Evolutionary conservation across 2,329 filamentous ascomycete genomes (phyloP).

Genomic region (Pseudomassariella vexata): DNA sequence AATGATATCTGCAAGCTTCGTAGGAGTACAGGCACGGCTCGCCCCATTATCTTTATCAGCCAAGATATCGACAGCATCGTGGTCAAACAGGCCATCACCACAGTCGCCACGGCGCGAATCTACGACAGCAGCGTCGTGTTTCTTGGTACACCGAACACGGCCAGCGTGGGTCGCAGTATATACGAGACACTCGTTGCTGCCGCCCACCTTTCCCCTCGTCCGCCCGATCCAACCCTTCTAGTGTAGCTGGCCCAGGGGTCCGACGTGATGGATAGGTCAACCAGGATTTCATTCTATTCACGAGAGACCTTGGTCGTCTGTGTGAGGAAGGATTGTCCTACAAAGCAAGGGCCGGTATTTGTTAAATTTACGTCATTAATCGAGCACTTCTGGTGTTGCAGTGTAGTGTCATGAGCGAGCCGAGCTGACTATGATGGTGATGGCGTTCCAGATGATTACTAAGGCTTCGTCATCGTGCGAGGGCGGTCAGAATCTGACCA

Average conservation of each 20-base stretch:
- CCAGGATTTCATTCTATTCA: neutral
- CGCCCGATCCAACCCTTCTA: slow-evolving; percentile 16
- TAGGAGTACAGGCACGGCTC: slow-evolving; percentile 13
- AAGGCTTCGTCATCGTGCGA: no score
- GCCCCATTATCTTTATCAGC: slow-evolving; percentile 22
- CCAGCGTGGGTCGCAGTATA: slow-evolving; percentile 19
- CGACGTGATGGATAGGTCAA: slow-evolving; percentile 16
- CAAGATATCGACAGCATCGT: slow-evolving; percentile 24
- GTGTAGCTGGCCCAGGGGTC: slow-evolving; percentile 17
- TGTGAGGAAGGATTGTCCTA: no score
- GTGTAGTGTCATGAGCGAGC: no score
- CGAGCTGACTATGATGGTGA: no score
- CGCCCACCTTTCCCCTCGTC: slow-evolving; percentile 18
- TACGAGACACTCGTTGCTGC: slow-evolving; percentile 21
- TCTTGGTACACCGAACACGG: slow-evolving; percentile 21
- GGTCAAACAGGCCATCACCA: slow-evolving; percentile 23
- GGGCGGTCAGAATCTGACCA: no score
- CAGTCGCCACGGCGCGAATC: slow-evolving; percentile 22
- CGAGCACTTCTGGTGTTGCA: no score
- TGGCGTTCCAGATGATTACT: no score
- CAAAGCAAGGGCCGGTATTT: no score
- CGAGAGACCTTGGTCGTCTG: no score
- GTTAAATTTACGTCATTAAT: no score
- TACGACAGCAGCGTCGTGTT: slow-evolving; percentile 24
- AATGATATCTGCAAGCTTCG: slow-evolving; percentile 20